These are phyloP conservation scores for Stropharia rugosoannulata DNA, from an alignment of 768 basidiomycete genomes.

Conservation along the genomic window DNA sequence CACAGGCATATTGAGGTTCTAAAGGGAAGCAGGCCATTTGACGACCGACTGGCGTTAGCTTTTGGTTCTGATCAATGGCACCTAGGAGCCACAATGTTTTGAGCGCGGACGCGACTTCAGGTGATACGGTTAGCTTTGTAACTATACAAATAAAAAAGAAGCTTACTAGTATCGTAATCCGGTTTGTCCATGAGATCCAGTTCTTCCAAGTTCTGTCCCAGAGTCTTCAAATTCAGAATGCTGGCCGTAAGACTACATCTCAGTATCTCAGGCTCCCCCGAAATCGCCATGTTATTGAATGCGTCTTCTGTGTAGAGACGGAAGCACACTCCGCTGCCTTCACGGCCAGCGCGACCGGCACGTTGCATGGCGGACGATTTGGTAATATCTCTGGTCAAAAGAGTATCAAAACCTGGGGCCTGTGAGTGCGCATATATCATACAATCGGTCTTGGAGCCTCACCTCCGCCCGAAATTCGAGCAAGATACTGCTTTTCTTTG, in stretches of 20 bases:
- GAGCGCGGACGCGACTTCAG: constrained; percentile 57
- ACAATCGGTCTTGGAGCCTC: not conserved
- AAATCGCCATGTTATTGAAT: constrained; percentile 62
- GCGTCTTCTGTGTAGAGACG: constrained; percentile 87
- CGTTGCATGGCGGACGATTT: constrained; percentile 91
- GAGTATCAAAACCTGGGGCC: constrained; percentile 77
- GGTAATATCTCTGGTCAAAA: constrained; percentile 80
- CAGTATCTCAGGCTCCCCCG: constrained; percentile 87
- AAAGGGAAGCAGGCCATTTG: constrained; percentile 91
- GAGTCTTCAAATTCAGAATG: constrained; percentile 82
- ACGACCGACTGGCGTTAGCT: constrained; percentile 71
- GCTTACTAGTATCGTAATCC: constrained; percentile 68
- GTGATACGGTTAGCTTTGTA: not conserved
- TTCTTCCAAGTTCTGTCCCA: constrained; percentile 76
- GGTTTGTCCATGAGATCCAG: constrained; percentile 91
- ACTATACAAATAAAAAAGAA: too few species aligned
- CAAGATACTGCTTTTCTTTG: constrained; percentile 90
- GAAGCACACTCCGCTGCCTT: constrained; percentile 86
- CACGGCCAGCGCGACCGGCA: constrained; percentile 95
- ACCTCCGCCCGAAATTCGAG: constrained; percentile 70
- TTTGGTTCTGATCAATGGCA: constrained; percentile 67
- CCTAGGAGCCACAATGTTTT: constrained; percentile 77
- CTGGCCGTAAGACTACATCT: constrained; percentile 84
- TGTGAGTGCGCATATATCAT: constrained; percentile 1
- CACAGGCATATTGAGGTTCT: constrained; percentile 81